phyloP scores from a whole-genome alignment of 805 yeast species.

The Ogataea ganodermae region DNA sequence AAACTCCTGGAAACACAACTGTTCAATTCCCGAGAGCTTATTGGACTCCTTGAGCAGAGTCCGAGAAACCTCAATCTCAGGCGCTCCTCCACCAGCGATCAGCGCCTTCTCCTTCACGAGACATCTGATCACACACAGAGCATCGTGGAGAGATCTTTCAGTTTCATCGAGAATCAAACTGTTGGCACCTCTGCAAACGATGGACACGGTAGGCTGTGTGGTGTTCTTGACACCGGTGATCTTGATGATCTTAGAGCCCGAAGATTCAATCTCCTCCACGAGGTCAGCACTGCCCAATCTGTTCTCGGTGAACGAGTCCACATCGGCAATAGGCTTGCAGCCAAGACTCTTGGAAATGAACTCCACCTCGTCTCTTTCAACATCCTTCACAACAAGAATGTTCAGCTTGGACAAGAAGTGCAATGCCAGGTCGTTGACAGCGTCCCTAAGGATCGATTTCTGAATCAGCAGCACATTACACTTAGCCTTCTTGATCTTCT shows the following conservation, averaged over 20 bases:
- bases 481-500: conserved; percentile 93
- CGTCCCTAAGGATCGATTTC: conserved; percentile 91
- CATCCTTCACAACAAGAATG: conserved; percentile 92
- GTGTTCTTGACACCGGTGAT: conserved; percentile 76
- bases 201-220: conserved; percentile 72
- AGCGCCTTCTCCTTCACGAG: conserved; percentile 83
- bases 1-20: conserved; percentile 87
- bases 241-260: conserved; percentile 87
- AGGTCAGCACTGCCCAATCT: conserved; percentile 90
- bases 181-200: conserved; percentile 95
- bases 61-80: conserved; percentile 88
- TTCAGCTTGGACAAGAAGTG: conserved; percentile 93
- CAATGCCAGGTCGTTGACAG: conserved; percentile 90
- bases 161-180: conserved; percentile 89
- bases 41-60: conserved; percentile 70
- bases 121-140: conserved; percentile 89
- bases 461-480: conserved; percentile 91
- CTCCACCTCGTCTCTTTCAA: conserved; percentile 95
- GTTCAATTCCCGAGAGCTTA: conserved; percentile 79
- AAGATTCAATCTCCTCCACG: conserved; percentile 86
- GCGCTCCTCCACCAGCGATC: conserved; percentile 99
- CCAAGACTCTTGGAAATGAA: conserved; percentile 83
- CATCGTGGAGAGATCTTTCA: conserved; percentile 96
- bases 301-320: conserved; percentile 90
- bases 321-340: conserved; percentile 94